Conservation (phyloP, 2,329 filamentous ascomycete genomes). For the Beauveria australis region DNA sequence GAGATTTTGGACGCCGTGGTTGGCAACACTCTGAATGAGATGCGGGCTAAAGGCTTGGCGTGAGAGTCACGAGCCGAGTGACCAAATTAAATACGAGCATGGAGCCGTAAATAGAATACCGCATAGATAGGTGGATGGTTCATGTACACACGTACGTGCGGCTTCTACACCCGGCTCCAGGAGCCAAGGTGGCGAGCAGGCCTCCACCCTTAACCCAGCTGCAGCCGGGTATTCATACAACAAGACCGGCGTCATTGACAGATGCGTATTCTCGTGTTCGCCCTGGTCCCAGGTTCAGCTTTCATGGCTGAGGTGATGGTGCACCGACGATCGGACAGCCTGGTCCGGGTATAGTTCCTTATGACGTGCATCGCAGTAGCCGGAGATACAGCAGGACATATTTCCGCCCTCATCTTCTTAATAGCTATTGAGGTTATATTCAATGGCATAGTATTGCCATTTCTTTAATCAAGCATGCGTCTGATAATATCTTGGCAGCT, state of each 20-base stretch:
- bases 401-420: not conserved
- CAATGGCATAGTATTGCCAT: too few relatives aligned
- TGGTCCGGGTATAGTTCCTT: not conserved
- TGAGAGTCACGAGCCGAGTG: not conserved
- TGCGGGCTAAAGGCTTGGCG: slow-evolving; percentile 9
- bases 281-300: not conserved
- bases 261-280: not conserved
- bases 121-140: not conserved
- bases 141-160: not conserved
- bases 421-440: too few relatives aligned
- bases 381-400: not conserved
- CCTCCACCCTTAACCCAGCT: too few relatives aligned
- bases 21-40: slow-evolving; percentile 23
- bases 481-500: too few relatives aligned
- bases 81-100: not conserved
- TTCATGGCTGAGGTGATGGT: not conserved
- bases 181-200: not conserved
- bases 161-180: not conserved
- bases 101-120: not conserved
- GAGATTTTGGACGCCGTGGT: slow-evolving; percentile 38
- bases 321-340: not conserved
- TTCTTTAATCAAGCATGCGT: too few relatives aligned
- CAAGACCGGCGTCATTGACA: not conserved
- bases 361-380: not conserved
- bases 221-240: not conserved